A percentile compares a stretch with the other conserved stretches of the same genome.
These are phyloP conservation scores for Aspergillus ruber DNA, from an alignment of 2,329 filamentous ascomycete genomes.

Conservation along the genomic window DNA sequence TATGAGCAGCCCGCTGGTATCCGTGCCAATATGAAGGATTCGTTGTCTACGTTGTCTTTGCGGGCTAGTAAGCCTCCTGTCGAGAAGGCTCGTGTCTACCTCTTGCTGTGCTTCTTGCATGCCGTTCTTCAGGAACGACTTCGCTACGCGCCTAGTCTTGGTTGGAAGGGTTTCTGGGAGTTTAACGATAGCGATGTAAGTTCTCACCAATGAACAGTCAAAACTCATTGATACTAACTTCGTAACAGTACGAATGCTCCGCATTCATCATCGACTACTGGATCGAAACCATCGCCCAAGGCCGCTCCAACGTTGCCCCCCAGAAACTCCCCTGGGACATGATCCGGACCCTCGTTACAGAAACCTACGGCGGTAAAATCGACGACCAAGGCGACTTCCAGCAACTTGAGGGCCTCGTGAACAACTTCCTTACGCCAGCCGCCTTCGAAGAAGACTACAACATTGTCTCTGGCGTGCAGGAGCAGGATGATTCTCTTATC, in stretches of 20 bases:
- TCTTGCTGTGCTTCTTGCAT: conserved; percentile 88
- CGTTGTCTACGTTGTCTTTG: conserved; percentile 72
- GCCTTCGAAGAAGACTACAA: conserved; percentile 92
- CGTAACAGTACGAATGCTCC: conserved; percentile 81
- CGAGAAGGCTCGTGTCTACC: conserved; percentile 81
- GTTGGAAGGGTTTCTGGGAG: conserved; percentile 99
- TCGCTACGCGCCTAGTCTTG: conserved; percentile 85
- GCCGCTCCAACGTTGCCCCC: conserved; percentile 86
- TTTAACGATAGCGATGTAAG: conserved; percentile 98
- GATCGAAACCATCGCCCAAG: conserved; percentile 75
- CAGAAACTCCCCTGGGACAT: conserved; percentile 95
- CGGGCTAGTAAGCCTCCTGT: conserved; percentile 75
- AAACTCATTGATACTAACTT: conserved; percentile 14
- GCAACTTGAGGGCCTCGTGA: conserved; percentile 66
- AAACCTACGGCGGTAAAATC: conserved; percentile 97
- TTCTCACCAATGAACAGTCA: conserved; percentile 21
- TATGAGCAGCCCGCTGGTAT: conserved; percentile 98
- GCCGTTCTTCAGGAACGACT: conserved; percentile 92
- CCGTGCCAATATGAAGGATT: conserved; percentile 97
- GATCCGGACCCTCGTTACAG: conserved; percentile 79
- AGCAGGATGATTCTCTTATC: conserved; percentile 56
- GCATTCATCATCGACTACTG: conserved; percentile 93
- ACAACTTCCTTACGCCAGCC: conserved; percentile 70
- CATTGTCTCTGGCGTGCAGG: conserved; percentile 62
- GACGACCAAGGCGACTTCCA: conserved; percentile 82